Evolutionary conservation across 192 early-diverging fungal species (phyloP).

Genomic region (Coemansia sp.): DNA sequence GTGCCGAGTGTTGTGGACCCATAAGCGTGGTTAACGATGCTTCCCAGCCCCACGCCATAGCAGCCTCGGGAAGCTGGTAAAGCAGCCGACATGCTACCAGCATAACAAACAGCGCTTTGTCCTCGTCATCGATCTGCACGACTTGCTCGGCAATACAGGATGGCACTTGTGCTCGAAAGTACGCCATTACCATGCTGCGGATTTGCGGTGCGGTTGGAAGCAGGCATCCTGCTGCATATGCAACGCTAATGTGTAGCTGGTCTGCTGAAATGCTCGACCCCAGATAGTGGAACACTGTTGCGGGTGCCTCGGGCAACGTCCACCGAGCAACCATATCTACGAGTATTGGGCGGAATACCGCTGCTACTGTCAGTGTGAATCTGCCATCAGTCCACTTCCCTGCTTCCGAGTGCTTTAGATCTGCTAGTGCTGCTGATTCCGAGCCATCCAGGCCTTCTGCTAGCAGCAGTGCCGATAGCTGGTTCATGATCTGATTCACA

Average conservation of each 20-base stretch:
- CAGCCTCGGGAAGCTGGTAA: conserved; percentile 48
- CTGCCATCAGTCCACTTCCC: conserved; percentile 33
- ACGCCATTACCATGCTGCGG: conserved; percentile 54
- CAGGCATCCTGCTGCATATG: conserved; percentile 59
- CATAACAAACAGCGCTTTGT: conserved; percentile 2
- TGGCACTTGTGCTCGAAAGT: conserved; percentile 13
- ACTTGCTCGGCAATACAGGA: conserved; percentile 19
- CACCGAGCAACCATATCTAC: conserved; percentile 81
- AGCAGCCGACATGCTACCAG: conserved; percentile 54
- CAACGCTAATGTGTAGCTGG: conserved; percentile 43
- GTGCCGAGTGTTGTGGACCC: conserved; percentile 3
- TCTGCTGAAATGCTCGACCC: conserved; percentile 2
- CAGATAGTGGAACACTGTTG: conserved; percentile 24
- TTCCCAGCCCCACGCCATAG: conserved; percentile 27
- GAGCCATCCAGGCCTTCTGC: conserved; percentile 18
- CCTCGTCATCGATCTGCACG: neutral
- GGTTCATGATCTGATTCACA: conserved; percentile 16
- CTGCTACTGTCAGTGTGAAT: conserved; percentile 24
- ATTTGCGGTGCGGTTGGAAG: conserved; percentile 71
- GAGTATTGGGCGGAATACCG: conserved; percentile 67
- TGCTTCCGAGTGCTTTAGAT: neutral
- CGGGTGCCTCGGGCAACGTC: conserved; percentile 54
- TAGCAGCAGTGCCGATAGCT: conserved; percentile 34
- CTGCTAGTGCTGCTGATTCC: neutral
- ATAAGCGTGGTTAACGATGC: conserved; percentile 31